Conservation (phyloP, 2,329 filamentous ascomycete genomes). For the Aureobasidium uvarum region DNA sequence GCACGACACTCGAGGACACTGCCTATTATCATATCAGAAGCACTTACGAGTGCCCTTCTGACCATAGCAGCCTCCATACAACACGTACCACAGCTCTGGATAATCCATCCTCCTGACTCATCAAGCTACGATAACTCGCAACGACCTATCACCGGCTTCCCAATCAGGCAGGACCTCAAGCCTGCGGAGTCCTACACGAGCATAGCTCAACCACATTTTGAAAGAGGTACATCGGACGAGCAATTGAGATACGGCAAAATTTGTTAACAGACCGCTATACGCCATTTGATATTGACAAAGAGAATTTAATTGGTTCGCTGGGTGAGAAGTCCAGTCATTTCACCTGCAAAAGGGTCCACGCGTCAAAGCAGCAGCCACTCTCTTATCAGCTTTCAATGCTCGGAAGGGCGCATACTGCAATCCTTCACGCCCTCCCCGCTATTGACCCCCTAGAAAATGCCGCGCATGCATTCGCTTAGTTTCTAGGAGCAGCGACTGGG, state of each 20-base stretch:
- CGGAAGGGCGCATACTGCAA: background rate
- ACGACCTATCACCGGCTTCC: constrained; percentile 36
- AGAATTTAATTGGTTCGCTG: constrained; percentile 20
- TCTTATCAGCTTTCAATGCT: constrained; percentile 17
- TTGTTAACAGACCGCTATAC: constrained; percentile 17
- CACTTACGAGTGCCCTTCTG: background rate
- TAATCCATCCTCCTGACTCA: constrained; percentile 14
- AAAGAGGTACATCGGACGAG: background rate
- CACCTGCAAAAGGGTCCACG: constrained; percentile 12
- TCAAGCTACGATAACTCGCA: background rate
- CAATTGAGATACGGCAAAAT: background rate
- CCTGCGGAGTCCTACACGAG: constrained; percentile 21
- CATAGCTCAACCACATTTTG: constrained; percentile 6
- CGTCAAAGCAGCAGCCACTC: background rate
- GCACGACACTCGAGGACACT: background rate
- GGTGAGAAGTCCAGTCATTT: constrained; percentile 16
- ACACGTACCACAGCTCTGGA: constrained; percentile 13
- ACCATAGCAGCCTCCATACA: background rate
- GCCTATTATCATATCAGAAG: background rate
- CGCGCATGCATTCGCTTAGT: constrained; percentile 19
- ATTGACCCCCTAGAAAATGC: constrained; percentile 13
- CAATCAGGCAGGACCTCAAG: constrained; percentile 31
- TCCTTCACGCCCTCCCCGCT: constrained; percentile 20
- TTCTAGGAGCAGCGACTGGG: constrained; percentile 48
- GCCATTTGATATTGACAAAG: constrained; percentile 25